Evolutionary conservation across 345 rosid species (phyloP), one percentile per base, ranked within the genome.

Genomic region (Populus davidiana): DNA sequence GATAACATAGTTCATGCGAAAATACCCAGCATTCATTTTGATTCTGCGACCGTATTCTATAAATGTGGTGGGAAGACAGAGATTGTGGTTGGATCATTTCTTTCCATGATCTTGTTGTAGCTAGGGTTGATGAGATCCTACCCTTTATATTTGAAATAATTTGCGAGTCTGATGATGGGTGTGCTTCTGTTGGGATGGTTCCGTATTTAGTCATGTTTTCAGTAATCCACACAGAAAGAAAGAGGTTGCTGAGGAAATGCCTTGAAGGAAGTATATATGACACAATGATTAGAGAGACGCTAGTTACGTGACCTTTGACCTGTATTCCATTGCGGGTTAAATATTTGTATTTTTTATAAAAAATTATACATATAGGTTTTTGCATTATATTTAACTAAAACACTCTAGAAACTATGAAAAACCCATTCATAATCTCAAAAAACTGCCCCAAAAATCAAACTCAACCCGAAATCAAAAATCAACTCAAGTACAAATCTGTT

Each of bases 61-160:
- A 29, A 77, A 70, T n/a, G 86, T 43, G 41, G 71, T 0, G 14
- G 93, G 97, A 62, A 86, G 72, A 72, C 59, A 44, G 50, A 13
- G 50, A 44, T 13, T 44, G 80, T 69, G 70, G 73, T 8, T 73
- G 86, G 68, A 88, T 43, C 86, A 92, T 83, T 67, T 90, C 90
- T 66, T 67, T 74, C 98, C 92, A 91, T 84, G 91, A 86, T 56
- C 84, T 86, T 73, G 76, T 83, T 14, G 82, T 67, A 71, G 85
- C 85, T 11, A 88, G 84, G 70, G 86, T 77, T 5, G 82, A 74
- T 59, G 36, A 77, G 73, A 90, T 84, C 74, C 62, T 83, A 14
- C 85, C 93, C 83, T 77, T 83, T 27, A 90, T 85, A 10, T 75
- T 81, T 72, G 83, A 71, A 2, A 85, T 36, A 70, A 77, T 59